Base-by-base conservation (phyloP, 139 green algal species). In the Chlorella sp. region DNA sequence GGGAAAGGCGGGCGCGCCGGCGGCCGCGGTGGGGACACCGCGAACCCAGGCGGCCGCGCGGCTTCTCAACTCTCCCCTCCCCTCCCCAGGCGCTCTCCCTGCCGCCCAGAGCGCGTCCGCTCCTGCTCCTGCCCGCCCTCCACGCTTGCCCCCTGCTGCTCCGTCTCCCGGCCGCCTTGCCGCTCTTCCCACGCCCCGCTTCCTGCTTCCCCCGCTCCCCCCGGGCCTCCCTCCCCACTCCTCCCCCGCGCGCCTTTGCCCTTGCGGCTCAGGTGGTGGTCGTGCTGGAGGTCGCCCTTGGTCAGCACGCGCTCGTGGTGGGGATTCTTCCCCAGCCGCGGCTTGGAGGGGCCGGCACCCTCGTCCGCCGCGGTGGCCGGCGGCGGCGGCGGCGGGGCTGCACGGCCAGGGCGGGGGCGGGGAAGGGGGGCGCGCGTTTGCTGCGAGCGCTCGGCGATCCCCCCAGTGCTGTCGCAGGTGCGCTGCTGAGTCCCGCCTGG, bases 201-300 rank as follows among this genome's bases (percentile, higher is more conserved):
- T n/a, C n/a, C n/a, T n/a, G n/a, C n/a, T n/a, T n/a, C n/a, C n/a
- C n/a, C n/a, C n/a, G n/a, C n/a, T n/a, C n/a, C n/a, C n/a, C n/a
- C n/a, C n/a, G n/a, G n/a, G n/a, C n/a, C n/a, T n/a, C n/a, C n/a
- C n/a, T n/a, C n/a, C n/a, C n/a, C n/a, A n/a, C n/a, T n/a, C n/a
- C n/a, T n/a, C n/a, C 29, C 1, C 5, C 50, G 33, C 67, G 19
- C 41, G 64, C 77, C 79, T 71, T 85, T 85, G 59, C 79, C 80
- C 46, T 56, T 74, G 36, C 80, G 69, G 36, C 76, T 85, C 19
- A 84, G 56, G 72, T 86, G 77, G 64, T 84, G 76, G 58, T 86
- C 80, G 48, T 86, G 80, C 40, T 58, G 46, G 40, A 86, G n/a
- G 19, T 85, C 67, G 3, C 58, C n/a, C 67, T 79, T 80, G 23